A percentile compares a stretch with the other conserved stretches of the same genome.
Conservation (phyloP, 1,284 basidiomycete genomes). For the Prillingera fragicola region DNA sequence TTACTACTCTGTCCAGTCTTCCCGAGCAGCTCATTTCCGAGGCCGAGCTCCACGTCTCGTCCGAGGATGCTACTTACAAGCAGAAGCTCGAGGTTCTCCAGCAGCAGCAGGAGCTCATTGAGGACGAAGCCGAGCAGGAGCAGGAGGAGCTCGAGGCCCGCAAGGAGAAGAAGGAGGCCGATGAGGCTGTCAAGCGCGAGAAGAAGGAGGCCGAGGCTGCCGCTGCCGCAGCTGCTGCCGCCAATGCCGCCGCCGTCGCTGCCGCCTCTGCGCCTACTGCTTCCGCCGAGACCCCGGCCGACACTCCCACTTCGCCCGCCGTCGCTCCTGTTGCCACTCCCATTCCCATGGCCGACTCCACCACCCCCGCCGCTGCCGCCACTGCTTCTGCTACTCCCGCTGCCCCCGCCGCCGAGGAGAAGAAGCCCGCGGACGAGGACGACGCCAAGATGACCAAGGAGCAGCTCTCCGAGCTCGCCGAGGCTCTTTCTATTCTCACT, state of each 20-base stretch:
- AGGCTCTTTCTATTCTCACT: constrained; percentile 84
- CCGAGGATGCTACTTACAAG: constrained; percentile 87
- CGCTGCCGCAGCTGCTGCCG: constrained; percentile 54
- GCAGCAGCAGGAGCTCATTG: constrained; percentile 98
- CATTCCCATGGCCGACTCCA: not conserved
- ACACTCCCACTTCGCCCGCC: not conserved
- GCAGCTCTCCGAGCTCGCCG: constrained; percentile 88
- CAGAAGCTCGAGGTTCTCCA: constrained; percentile 96
- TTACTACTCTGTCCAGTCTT: constrained; percentile 84
- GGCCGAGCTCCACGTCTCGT: constrained; percentile 88
- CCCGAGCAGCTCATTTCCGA: constrained; percentile 96
- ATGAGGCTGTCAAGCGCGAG: constrained; percentile 42
- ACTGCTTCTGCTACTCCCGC: constrained; percentile 68
- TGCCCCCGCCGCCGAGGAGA: constrained; percentile 57
- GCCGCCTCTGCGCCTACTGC: constrained; percentile 2
- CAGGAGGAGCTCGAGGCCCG: constrained; percentile 89
- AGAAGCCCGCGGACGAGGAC: constrained; percentile 48
- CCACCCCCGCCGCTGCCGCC: constrained; percentile 42
- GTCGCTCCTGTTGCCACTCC: not conserved
- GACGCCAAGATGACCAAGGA: constrained; percentile 94
- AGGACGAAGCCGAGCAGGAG: constrained; percentile 97
- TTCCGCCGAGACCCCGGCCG: not conserved
- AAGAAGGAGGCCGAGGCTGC: constrained; percentile 65
- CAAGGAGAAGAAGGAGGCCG: constrained; percentile 70
- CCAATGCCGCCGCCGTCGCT: constrained; percentile 70